Evolutionary conservation across 257 asterid species (phyloP).

Genomic region (Solanum pimpinellifolium): DNA sequence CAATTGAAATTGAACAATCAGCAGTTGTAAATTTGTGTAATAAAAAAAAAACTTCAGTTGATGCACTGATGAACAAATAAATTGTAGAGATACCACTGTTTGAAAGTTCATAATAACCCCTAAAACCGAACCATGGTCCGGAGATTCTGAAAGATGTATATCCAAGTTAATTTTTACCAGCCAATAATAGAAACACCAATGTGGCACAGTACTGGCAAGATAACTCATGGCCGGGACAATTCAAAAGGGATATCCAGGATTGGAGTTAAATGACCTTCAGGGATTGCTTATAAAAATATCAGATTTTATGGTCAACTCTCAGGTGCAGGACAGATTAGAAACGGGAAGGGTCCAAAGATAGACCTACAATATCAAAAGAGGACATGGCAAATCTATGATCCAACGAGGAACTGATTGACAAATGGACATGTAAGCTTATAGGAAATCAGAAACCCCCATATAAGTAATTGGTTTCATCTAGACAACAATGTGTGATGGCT

Average conservation of each 20-base stretch:
- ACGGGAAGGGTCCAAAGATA: not conserved
- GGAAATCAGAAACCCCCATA: not conserved
- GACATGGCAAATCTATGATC: not conserved
- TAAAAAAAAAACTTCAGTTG: not conserved
- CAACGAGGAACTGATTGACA: not conserved
- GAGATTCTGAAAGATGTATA: not conserved
- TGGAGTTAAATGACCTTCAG: not conserved
- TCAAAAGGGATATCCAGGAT: not conserved
- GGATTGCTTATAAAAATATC: not conserved
- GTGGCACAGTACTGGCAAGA: not conserved
- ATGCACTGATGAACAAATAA: not conserved
- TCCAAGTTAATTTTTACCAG: not conserved
- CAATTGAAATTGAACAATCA: not conserved
- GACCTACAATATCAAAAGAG: not conserved
- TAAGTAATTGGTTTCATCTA: not conserved
- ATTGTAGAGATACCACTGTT: not conserved
- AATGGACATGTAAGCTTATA: not conserved
- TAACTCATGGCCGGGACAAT: not conserved
- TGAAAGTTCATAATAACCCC: not conserved
- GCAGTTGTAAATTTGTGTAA: not conserved
- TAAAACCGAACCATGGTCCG: not conserved
- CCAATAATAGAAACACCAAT: not conserved
- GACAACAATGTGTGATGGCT: not conserved
- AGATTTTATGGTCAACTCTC: not conserved
- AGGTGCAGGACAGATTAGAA: not conserved